phyloP scores from a whole-genome alignment of 768 basidiomycete species.

The Mycena olivaceomarginata region DNA sequence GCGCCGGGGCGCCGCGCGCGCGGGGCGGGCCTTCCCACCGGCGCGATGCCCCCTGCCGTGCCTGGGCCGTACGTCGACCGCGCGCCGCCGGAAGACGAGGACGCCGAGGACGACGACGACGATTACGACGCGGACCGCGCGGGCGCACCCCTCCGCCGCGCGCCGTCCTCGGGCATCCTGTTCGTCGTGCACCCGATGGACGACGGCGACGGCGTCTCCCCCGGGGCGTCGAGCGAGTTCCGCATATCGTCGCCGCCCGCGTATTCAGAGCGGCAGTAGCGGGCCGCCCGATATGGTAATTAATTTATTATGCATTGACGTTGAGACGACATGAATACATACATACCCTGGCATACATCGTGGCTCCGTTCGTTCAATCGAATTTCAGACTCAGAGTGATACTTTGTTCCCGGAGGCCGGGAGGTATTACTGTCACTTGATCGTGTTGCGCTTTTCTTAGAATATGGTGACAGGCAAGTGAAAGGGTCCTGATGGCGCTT shows the following conservation, averaged over 20 bases:
- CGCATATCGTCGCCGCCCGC: conserved; percentile 25
- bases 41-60: conserved; percentile 18
- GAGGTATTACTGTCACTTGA: no score
- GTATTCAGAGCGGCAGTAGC: conserved; percentile 8
- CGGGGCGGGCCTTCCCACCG: not conserved
- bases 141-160: not conserved
- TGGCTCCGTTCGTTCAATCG: no score
- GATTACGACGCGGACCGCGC: not conserved
- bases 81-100: not conserved
- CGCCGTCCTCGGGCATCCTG: not conserved
- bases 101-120: not conserved
- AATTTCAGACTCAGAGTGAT: no score
- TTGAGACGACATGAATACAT: not conserved
- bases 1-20: not conserved
- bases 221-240: not conserved
- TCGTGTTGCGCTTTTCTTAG: no score
- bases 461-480: no score
- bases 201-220: not conserved
- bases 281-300: not conserved
- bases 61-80: conserved; percentile 20
- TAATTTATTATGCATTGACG: conserved; percentile 13
- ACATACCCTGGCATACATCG: not conserved
- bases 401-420: no score
- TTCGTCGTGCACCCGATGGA: not conserved
- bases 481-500: no score